phyloP scores from a whole-genome alignment of 2,329 filamentous ascomycete species.

The Xylariaceae sp. region DNA sequence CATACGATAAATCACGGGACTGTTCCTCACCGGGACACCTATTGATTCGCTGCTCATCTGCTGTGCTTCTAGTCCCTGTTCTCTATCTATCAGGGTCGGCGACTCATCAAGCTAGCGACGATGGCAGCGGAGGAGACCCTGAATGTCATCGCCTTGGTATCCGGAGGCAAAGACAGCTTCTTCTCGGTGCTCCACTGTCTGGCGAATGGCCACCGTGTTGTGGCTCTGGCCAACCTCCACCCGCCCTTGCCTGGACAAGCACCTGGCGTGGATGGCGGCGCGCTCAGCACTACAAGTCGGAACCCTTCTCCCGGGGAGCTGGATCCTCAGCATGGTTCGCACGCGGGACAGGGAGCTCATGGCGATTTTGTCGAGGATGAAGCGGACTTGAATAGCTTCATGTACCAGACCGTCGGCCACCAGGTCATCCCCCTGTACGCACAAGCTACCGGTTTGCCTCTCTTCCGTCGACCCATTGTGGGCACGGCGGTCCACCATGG shows the following conservation, averaged over 20 bases:
- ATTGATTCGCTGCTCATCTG: too few species aligned
- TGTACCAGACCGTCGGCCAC: slow-evolving; percentile 98
- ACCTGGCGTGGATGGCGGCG: slow-evolving; percentile 7
- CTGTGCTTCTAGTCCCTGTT: too few species aligned
- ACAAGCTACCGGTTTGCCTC: slow-evolving; percentile 70
- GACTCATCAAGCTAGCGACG: background rate
- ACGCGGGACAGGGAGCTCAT: background rate
- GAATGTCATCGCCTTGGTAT: slow-evolving; percentile 88
- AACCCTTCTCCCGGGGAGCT: background rate
- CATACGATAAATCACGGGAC: too few species aligned
- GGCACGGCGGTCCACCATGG: slow-evolving; percentile 68
- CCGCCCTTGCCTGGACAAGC: slow-evolving; percentile 31
- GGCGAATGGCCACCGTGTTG: slow-evolving; percentile 75
- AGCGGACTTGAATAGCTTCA: slow-evolving; percentile 88
- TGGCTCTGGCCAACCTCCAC: slow-evolving; percentile 86
- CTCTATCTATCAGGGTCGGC: too few species aligned
- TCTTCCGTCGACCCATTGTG: slow-evolving; percentile 75
- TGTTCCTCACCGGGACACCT: too few species aligned
- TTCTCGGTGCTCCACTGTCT: slow-evolving; percentile 89
- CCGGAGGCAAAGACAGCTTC: slow-evolving; percentile 95
- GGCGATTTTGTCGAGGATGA: slow-evolving; percentile 31
- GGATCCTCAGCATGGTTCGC: background rate
- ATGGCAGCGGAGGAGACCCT: slow-evolving; percentile 42
- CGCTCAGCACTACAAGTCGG: background rate
- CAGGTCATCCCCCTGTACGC: slow-evolving; percentile 81